Evolutionary conservation across 1,284 basidiomycete species (phyloP), one percentile per base, ranked within the genome.

Genomic region (Puccinia hordei): DNA sequence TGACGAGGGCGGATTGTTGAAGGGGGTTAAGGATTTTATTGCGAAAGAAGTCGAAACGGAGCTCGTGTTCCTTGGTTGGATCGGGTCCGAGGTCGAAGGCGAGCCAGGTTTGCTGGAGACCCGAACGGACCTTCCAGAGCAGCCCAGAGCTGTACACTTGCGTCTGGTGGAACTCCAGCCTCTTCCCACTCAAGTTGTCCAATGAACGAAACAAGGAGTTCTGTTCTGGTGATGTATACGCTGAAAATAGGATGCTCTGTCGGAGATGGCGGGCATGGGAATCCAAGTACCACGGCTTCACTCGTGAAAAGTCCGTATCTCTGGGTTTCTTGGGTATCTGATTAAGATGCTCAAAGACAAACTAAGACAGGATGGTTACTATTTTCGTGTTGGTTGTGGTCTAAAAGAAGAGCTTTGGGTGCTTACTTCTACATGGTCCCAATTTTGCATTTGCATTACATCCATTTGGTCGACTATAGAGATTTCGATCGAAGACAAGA

Each of bases 271-370:
- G 86, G 1, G 94, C 90, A 91, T 93, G 89, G 84, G 91, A 92
- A 84, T 99, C 96, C 13, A 99, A 89, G 86, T 96, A 98, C 94
- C 95, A 99, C 2, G 94, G 93, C 87, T 97, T 98, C 83, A 98
- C 93, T 24, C 97, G 90, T 8, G 94, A 95, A 86, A 99, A 98
- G 87, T 99, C 97, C 33, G 93, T 91, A 80, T 97, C 93, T 83
- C 92, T 93, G 6, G 94, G 93, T 84, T 94, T 92, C 83, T 94
- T 93, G 0, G 97, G 97, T 30, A 98, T 88, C 83, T 91, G 89
- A 87, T 98, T 98, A 72, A 98, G 86, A 81, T 92, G 89, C 2
- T 89, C 90, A 82, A 98, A 88, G 63, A 97, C 90, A 85, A 93
- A 97, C 93, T 59, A 61, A 27, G 17, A 2, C 15, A 63, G 22